Evolutionary conservation across 2,329 filamentous ascomycete genomes (phyloP), one percentile per base, ranked within the genome.

Genomic region (Ascomycota sp.): DNA sequence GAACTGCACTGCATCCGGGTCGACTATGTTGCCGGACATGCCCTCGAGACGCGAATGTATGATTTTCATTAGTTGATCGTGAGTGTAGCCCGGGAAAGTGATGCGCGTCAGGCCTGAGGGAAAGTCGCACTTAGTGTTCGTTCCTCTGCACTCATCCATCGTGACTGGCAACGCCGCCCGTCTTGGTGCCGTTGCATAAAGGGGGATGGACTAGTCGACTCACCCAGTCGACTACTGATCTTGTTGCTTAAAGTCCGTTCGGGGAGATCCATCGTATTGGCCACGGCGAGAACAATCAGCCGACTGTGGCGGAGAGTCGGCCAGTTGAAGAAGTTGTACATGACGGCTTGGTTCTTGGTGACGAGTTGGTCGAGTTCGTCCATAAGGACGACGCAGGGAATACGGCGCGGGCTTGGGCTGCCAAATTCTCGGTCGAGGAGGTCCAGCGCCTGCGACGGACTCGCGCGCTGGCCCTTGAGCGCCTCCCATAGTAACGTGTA

Each of bases 311-410:
- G 71, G 35, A 95, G 62, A 9, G 81, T 79, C 4, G 89, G 89
- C 89, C 89, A 98, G 49, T 98, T 98, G 67, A 98, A 98, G 55
- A 98, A 98, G 54, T 98, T 98, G 59, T 98, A 98, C 89, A 98
- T 98, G 56, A 98, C 89, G n/a, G 81, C 86, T 53, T 98, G 91
- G 47, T 92, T 95, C 49, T 86, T 89, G 9, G 89, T 98, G 6
- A 98, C 91, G 7, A 98, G 68, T 55, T 98, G 89, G 51, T 98
- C 89, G 32, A 98, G 66, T 55, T 98, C 89, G 47, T 98, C 89
- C 89, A 98, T 98, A 33, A 98, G 59, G 2, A 98, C 89, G 10
- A 98, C 89, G 49, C 86, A 95, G 1, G 91, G 89, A 6, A 92
- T 82, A 39, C 89, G 70, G 33, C 89, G 71, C 21, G 89, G 89